Evolutionary conservation across 257 asterid species (phyloP).

Genomic region (Verbena officinalis): DNA sequence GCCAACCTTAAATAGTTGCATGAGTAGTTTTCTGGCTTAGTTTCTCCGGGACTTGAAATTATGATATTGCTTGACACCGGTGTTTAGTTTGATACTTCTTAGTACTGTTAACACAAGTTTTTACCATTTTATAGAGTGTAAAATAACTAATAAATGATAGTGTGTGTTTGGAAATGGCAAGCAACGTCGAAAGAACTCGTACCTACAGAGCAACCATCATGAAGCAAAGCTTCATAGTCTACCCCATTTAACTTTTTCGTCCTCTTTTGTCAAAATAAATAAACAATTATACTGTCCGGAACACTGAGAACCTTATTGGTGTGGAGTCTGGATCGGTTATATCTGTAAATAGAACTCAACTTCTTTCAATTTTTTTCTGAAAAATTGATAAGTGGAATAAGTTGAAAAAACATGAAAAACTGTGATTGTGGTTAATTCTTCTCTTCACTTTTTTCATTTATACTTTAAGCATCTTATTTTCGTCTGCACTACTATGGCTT

Average conservation of each 20-base stretch:
- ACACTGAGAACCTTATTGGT: neutral
- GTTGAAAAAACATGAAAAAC: slow-evolving; percentile 6
- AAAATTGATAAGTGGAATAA: slow-evolving; percentile 12
- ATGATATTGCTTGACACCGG: neutral
- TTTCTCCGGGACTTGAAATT: slow-evolving; percentile 13
- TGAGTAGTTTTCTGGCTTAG: slow-evolving; percentile 14
- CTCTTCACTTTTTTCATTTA: slow-evolving; percentile 13
- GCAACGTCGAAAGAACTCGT: neutral
- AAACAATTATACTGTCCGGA: neutral
- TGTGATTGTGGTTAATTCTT: no score
- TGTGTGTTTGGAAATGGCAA: neutral
- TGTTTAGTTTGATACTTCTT: neutral
- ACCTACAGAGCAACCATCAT: neutral
- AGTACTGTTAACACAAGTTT: neutral
- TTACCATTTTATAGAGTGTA: slow-evolving; percentile 4
- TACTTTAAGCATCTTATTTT: slow-evolving; percentile 15
- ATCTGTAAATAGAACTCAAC: neutral
- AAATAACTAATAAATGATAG: neutral
- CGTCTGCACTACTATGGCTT: slow-evolving; percentile 3
- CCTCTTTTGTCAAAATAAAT: neutral
- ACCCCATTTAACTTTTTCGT: neutral
- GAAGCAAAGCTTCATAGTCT: neutral
- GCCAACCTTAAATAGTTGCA: slow-evolving; percentile 11
- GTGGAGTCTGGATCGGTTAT: slow-evolving; percentile 7
- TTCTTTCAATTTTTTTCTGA: neutral